These are phyloP conservation scores for Cryptococcus wingfieldii DNA, from an alignment of 1,284 basidiomycete genomes.

Conservation along the genomic window DNA sequence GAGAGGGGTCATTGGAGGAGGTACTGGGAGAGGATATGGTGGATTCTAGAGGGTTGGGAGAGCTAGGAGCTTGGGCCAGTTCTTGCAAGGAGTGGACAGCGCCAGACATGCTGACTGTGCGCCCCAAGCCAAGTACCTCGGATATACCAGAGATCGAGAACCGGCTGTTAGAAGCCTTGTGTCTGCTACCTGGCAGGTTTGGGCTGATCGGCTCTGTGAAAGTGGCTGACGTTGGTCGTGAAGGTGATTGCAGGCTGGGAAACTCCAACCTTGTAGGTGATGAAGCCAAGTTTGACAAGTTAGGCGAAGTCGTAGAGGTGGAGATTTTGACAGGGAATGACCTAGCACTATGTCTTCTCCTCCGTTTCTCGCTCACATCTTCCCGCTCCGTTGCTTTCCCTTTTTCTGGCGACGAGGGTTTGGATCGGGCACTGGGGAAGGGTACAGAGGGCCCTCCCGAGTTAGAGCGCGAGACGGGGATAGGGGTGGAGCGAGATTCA, in stretches of 20 bases:
- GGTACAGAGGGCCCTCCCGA: constrained; percentile 1
- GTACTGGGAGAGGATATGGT: background rate
- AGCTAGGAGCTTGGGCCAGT: constrained; percentile 25
- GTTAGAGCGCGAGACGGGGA: background rate
- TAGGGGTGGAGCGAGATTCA: background rate
- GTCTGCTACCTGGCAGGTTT: constrained; percentile 19
- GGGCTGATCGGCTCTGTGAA: constrained; percentile 30
- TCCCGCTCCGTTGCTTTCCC: background rate
- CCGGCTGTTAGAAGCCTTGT: constrained; percentile 24
- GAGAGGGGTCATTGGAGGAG: constrained; percentile 3
- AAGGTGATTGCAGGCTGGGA: constrained; percentile 34
- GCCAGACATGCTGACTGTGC: constrained; percentile 23
- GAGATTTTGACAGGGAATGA: constrained; percentile 9
- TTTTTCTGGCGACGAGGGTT: background rate
- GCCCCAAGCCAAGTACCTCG: constrained; percentile 34
- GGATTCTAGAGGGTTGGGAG: background rate
- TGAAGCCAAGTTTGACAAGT: constrained; percentile 4
- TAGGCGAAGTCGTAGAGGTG: background rate
- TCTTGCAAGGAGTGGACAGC: constrained; percentile 31
- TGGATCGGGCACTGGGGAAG: constrained; percentile 1
- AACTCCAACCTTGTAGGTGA: constrained; percentile 28
- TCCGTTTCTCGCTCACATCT: background rate
- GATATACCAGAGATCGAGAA: constrained; percentile 36
- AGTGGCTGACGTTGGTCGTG: constrained; percentile 33
- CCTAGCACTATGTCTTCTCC: background rate